Evolutionary conservation across 306 rosid species (phyloP).

Genomic region (Glycine latifolia): DNA sequence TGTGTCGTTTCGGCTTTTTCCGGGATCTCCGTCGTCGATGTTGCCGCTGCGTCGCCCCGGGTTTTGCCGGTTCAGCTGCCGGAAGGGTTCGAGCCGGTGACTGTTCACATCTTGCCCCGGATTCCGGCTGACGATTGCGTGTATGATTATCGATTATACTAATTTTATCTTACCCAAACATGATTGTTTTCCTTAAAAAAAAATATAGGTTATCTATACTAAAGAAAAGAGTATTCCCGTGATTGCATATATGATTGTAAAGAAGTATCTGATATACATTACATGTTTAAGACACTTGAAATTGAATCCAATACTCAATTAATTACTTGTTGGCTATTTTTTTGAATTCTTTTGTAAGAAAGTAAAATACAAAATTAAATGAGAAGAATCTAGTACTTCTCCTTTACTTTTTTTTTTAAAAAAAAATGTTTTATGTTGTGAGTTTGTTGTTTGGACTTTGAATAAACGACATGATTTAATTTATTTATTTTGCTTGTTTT

Average conservation of each 20-base stretch:
- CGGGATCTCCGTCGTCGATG: conserved; percentile 70
- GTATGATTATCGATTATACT: too few relatives aligned
- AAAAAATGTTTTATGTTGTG: neutral
- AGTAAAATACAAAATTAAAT: neutral
- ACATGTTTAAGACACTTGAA: too few relatives aligned
- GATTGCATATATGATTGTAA: too few relatives aligned
- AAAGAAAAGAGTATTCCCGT: too few relatives aligned
- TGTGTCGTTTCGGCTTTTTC: conserved; percentile 62
- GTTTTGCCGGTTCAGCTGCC: conserved; percentile 62
- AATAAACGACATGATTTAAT: neutral
- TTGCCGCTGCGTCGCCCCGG: conserved; percentile 47
- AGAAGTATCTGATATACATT: too few relatives aligned
- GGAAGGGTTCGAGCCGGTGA: conserved; percentile 62
- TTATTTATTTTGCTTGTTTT: neutral
- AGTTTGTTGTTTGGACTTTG: neutral
- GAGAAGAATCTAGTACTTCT: neutral
- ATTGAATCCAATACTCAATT: too few relatives aligned
- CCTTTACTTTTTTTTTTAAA: neutral
- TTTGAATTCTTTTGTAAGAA: neutral
- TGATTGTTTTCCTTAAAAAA: too few relatives aligned
- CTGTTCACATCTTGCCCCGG: conserved; percentile 75
- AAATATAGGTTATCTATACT: too few relatives aligned
- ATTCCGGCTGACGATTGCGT: conserved; percentile 48
- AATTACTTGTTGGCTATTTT: neutral
- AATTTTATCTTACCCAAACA: too few relatives aligned